Percentiles rank a stretch among this genome's conserved stretches.
These are phyloP conservation scores for Hansenula anomala DNA, from an alignment of 1,139 yeast species.

Conservation along the genomic window DNA sequence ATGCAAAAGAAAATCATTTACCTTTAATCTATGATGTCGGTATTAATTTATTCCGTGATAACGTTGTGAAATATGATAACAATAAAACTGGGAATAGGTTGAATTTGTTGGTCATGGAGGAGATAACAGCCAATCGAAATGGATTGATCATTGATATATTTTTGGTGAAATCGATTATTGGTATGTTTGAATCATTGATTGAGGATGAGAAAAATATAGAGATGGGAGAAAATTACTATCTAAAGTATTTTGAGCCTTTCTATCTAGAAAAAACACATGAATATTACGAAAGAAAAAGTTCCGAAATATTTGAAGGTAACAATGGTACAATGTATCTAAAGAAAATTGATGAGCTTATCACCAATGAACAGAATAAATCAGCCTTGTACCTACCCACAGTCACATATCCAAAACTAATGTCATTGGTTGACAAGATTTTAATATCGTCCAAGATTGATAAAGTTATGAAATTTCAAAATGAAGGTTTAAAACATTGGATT, in stretches of 20 bases:
- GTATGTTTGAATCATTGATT: slow-evolving; percentile 64
- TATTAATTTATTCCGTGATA: slow-evolving; percentile 48
- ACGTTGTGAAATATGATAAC: slow-evolving; percentile 35
- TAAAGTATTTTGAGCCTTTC: slow-evolving; percentile 61
- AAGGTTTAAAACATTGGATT: slow-evolving; percentile 58
- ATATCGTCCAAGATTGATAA: slow-evolving; percentile 55
- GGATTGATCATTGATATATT: slow-evolving; percentile 59
- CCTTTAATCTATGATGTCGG: slow-evolving; percentile 77
- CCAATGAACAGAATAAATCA: slow-evolving; percentile 55
- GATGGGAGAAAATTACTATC: slow-evolving; percentile 49
- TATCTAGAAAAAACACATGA: slow-evolving; percentile 50
- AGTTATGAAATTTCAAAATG: slow-evolving; percentile 41
- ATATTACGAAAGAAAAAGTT: slow-evolving; percentile 49
- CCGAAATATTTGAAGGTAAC: slow-evolving; percentile 34
- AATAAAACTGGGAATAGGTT: slow-evolving; percentile 49
- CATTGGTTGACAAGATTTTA: slow-evolving; percentile 57
- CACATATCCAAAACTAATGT: slow-evolving; percentile 49
- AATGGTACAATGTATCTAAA: slow-evolving; percentile 53
- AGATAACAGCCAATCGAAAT: slow-evolving; percentile 54
- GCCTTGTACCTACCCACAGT: slow-evolving; percentile 49
- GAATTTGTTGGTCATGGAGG: slow-evolving; percentile 47
- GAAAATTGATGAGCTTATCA: slow-evolving; percentile 46
- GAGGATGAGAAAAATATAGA: slow-evolving; percentile 30
- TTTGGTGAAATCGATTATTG: slow-evolving; percentile 54
- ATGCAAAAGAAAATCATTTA: slow-evolving; percentile 66